phyloP scores from a whole-genome alignment of 2,329 filamentous ascomycete genomes.

The Monosporascus sp. region DNA sequence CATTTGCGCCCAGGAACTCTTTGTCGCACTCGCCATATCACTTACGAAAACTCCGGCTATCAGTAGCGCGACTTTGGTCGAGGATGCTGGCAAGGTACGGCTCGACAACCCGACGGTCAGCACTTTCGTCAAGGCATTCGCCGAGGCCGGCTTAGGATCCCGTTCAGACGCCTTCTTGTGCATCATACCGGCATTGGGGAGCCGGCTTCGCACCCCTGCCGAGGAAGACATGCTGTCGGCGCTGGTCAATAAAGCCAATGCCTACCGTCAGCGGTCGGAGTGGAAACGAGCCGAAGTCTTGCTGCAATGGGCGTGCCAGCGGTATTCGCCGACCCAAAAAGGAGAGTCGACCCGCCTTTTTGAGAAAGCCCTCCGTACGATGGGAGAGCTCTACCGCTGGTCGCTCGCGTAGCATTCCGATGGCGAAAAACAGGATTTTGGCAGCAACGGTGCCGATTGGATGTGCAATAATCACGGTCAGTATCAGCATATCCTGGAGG shows the following conservation, averaged over 20 bases:
- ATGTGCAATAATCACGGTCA: neutral
- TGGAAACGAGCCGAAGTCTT: neutral
- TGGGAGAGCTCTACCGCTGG: neutral
- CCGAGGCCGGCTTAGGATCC: slow-evolving; percentile 5
- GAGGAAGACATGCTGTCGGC: neutral
- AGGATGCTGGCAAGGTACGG: neutral
- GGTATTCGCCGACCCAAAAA: neutral
- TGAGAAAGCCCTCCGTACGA: neutral
- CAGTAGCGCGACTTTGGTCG: neutral
- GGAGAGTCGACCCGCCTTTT: neutral
- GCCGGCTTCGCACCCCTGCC: neutral
- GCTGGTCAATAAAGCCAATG: neutral
- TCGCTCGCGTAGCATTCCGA: neutral
- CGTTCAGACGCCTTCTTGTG: slow-evolving; percentile 6
- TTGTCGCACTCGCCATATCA: neutral
- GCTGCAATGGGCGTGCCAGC: neutral
- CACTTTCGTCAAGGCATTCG: slow-evolving; percentile 8
- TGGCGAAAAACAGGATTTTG: neutral
- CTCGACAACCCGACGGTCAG: neutral
- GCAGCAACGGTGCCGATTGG: neutral
- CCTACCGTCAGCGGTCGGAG: neutral
- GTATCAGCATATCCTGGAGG: neutral
- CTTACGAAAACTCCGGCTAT: neutral
- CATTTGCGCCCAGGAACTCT: slow-evolving; percentile 10
- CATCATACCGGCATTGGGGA: neutral